Evolutionary conservation across 2,329 filamentous ascomycete genomes (phyloP).

Genomic region (Penicillium crustosum): DNA sequence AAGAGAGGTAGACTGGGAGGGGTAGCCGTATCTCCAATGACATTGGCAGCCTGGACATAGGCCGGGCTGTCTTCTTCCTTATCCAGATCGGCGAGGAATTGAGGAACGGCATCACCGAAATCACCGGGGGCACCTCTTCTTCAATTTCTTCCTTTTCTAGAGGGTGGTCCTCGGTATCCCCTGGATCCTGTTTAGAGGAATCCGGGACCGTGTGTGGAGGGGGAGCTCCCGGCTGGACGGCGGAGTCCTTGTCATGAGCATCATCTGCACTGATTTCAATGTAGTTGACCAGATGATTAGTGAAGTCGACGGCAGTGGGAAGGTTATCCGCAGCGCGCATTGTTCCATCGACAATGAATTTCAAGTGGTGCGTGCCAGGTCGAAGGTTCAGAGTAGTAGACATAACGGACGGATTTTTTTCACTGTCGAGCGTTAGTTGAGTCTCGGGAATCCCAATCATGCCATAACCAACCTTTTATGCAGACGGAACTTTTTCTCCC

Average conservation of each 20-base stretch:
- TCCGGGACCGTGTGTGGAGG: conserved; percentile 47
- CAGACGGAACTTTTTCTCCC: conserved; percentile 90
- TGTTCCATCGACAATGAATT: conserved; percentile 90
- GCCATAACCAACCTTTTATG: conserved; percentile 65
- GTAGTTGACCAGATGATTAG: conserved; percentile 97
- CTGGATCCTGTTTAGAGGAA: conserved; percentile 41
- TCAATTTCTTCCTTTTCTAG: conserved; percentile 48
- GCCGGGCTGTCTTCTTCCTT: conserved; percentile 73
- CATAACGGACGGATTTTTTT: conserved; percentile 59
- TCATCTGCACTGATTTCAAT: conserved; percentile 87
- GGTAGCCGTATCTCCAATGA: conserved; percentile 74
- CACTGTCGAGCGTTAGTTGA: conserved; percentile 32
- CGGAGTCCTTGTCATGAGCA: conserved; percentile 44
- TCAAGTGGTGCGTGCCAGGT: conserved; percentile 92
- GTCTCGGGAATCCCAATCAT: neutral
- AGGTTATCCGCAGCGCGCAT: conserved; percentile 86
- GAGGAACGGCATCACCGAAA: conserved; percentile 75
- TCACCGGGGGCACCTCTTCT: conserved; percentile 57
- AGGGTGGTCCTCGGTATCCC: conserved; percentile 17
- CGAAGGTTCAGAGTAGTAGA: conserved; percentile 78
- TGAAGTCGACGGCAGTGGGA: conserved; percentile 95
- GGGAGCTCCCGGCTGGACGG: conserved; percentile 41
- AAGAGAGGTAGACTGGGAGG: conserved; percentile 88
- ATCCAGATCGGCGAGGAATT: conserved; percentile 81
- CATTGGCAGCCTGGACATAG: conserved; percentile 72